Conservation (phyloP, 1,139 yeast genomes). For the Lodderomyces parapsilosis region DNA sequence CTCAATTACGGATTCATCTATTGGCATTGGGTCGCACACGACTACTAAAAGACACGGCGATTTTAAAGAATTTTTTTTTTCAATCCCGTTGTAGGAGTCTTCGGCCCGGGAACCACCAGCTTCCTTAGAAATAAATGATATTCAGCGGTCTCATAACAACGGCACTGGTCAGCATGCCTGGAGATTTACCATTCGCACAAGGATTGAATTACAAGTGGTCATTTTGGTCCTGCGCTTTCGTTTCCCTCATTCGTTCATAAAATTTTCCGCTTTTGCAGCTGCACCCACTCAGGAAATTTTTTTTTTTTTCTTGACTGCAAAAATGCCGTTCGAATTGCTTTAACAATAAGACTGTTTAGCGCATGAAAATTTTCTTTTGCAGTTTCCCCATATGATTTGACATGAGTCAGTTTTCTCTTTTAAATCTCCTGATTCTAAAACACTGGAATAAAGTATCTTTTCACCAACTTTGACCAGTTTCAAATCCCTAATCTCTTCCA, state of each 20-base stretch:
- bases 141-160: no score
- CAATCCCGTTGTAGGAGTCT: not conserved
- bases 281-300: not conserved
- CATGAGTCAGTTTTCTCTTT: not conserved
- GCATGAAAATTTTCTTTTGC: not conserved
- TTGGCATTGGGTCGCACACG: not conserved
- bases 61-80: slow-evolving; percentile 1
- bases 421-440: not conserved
- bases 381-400: not conserved
- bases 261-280: not conserved
- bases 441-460: no score
- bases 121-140: no score
- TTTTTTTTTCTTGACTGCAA: slow-evolving; percentile 1
- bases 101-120: slow-evolving; percentile 2
- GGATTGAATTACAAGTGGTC: no score
- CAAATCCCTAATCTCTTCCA: not conserved
- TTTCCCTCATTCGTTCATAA: not conserved
- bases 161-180: no score
- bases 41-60: not conserved
- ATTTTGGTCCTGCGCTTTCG: no score
- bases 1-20: no score
- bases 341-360: not conserved
- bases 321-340: slow-evolving; percentile 5
- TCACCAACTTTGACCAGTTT: slow-evolving; percentile 2
- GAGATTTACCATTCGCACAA: no score